Percentiles rank a stretch among this genome's conserved stretches.
phyloP scores from a whole-genome alignment of 768 basidiomycete genomes.

The Lactarius akahatsu region DNA sequence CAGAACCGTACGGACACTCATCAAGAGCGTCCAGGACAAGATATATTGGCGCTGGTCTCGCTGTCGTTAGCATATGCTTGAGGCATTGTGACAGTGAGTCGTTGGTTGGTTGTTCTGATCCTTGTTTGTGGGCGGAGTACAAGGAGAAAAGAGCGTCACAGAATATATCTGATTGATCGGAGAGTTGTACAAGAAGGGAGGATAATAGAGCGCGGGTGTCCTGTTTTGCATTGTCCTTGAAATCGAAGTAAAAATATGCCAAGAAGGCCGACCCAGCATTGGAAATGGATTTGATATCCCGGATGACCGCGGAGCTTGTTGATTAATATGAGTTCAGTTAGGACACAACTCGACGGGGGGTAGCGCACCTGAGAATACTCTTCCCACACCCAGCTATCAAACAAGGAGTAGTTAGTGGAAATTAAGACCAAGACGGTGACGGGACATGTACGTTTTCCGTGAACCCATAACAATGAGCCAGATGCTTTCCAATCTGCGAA shows the following conservation, averaged over 20 bases:
- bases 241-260: neutral
- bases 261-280: neutral
- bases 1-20: neutral
- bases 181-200: neutral
- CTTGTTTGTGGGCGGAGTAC: neutral
- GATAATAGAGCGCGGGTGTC: neutral
- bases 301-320: neutral
- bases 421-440: neutral
- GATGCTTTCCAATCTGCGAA: neutral
- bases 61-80: neutral
- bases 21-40: slow-evolving; percentile 1
- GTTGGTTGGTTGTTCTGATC: neutral
- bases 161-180: neutral
- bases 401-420: neutral
- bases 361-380: neutral
- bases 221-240: neutral
- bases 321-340: neutral
- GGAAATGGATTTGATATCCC: neutral
- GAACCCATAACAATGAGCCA: neutral
- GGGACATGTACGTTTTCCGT: neutral
- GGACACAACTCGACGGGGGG: neutral
- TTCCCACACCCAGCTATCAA: neutral
- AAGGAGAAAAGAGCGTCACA: neutral
- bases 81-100: neutral
- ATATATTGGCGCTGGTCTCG: neutral